Percentiles rank a stretch among this genome's conserved stretches.
Evolutionary conservation across 768 basidiomycete species (phyloP).

Genomic region (Galerina sulciceps): DNA sequence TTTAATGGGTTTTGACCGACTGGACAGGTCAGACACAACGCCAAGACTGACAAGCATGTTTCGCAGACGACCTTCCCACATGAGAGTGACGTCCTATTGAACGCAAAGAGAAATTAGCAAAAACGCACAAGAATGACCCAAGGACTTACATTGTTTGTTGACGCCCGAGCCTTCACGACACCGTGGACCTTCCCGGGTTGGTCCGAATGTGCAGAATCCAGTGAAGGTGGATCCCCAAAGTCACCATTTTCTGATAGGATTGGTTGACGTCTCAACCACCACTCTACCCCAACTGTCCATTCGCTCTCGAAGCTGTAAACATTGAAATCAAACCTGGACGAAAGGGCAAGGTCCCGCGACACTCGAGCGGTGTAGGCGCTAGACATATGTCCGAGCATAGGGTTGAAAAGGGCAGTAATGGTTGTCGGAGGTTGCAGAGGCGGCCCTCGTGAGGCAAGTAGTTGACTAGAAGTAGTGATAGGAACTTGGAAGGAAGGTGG

Average conservation of each 20-base stretch:
- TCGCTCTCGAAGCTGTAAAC: conserved; percentile 97
- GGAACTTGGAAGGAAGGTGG: conserved; percentile 64
- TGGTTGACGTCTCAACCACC: conserved; percentile 81
- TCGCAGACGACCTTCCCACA: conserved; percentile 93
- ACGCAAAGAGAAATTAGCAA: neutral
- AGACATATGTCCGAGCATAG: conserved; percentile 93
- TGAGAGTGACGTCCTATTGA: conserved; percentile 78
- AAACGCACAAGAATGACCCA: neutral
- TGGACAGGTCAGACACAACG: conserved; percentile 88
- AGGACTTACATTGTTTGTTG: conserved; percentile 76
- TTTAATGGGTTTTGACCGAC: conserved; percentile 83
- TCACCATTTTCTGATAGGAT: conserved; percentile 30
- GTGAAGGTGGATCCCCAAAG: conserved; percentile 9
- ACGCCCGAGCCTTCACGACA: conserved; percentile 88
- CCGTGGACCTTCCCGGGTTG: conserved; percentile 58
- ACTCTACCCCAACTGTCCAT: conserved; percentile 94
- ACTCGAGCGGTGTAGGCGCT: conserved; percentile 90
- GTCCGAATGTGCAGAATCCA: conserved; percentile 6
- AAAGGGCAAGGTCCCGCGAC: conserved; percentile 82
- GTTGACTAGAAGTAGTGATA: conserved; percentile 34
- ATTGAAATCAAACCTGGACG: conserved; percentile 94
- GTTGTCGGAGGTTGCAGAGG: conserved; percentile 88
- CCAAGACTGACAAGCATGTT: conserved; percentile 91
- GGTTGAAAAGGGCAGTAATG: conserved; percentile 93
- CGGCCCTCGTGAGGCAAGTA: conserved; percentile 37